Evolutionary conservation across 495 filamentous ascomycete genomes (phyloP), one percentile per base, ranked within the genome.

Genomic region (Penicillium taxi): DNA sequence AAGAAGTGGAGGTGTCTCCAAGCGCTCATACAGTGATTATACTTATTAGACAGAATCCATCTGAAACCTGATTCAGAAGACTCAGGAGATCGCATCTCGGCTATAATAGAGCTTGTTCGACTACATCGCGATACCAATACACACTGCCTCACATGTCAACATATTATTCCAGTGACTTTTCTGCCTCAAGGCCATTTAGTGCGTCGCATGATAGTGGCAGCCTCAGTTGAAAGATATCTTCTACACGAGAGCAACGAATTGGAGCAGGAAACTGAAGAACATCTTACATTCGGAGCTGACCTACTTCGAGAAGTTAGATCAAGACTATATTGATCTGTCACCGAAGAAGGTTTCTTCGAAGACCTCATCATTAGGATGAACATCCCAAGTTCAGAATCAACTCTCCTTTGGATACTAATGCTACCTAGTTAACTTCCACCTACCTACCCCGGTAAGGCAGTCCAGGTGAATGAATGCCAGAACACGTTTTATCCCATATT

Each of bases 1-100:
- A 54, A 44, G 42, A 53, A 24, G 40, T 53, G 22, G 35, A 55
- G 21, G 54, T 52, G 52, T 22, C 46, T 58, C 14, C 17, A 54
- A 38, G 34, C 45, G 30, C 40, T 61, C 5, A 33, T 54, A 6
- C 52, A 61, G 29, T 61, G 49, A 49, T 2, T 56, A 7, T 58
- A 46, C 28, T 37, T 45, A 11, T 32, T n/a, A n/a, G n/a, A 47
- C 41, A 35, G 29, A 25, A 32, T 56, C 32, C 15, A n/a, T n/a
- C n/a, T n/a, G n/a, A n/a, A 43, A 2, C 42, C 48, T 23, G 33
- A 35, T 19, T 4, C 18, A n/a, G 11, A 23, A 6, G 23, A 45
- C 4, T 43, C 45, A 26, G 35, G 39, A 18, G 32, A 49, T 1
- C 15, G 32, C 6, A 56, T 59, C 11, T 35, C 53, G 1, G 42